Percentiles rank a stretch among this genome's conserved stretches.
Evolutionary conservation across 2,329 filamentous ascomycete species (phyloP).

Genomic region (Ceratocystis albifundus): DNA sequence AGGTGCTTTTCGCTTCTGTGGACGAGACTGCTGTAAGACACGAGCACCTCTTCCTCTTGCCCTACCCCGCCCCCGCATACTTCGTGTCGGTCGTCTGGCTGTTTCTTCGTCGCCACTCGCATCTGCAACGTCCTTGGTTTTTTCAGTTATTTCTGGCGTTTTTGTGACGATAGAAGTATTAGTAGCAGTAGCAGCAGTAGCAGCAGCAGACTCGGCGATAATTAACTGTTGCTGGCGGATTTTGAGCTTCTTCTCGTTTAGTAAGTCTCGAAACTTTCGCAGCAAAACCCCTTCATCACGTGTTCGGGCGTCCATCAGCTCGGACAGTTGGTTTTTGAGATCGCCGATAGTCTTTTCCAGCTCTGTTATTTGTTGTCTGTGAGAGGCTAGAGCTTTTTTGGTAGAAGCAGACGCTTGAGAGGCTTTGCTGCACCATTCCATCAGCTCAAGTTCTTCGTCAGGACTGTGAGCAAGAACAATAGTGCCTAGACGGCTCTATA

Average conservation of each 20-base stretch:
- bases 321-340: slow-evolving; percentile 52
- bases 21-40: slow-evolving; percentile 32
- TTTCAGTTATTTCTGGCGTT: not conserved
- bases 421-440: slow-evolving; percentile 57
- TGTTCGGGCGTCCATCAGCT: slow-evolving; percentile 54
- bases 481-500: slow-evolving; percentile 56
- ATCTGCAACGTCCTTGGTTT: not conserved
- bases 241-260: slow-evolving; percentile 72
- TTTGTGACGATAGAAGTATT: not conserved
- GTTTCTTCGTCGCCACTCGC: not conserved
- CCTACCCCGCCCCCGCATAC: slow-evolving; percentile 7
- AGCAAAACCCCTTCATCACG: slow-evolving; percentile 55
- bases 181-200: not conserved
- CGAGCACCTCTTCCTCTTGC: slow-evolving; percentile 11
- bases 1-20: slow-evolving; percentile 41
- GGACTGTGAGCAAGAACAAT: slow-evolving; percentile 46
- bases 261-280: slow-evolving; percentile 55
- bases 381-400: slow-evolving; percentile 34
- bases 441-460: slow-evolving; percentile 50
- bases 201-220: slow-evolving; percentile 13
- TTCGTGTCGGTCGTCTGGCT: not conserved
- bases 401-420: slow-evolving; percentile 39
- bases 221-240: slow-evolving; percentile 57
- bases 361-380: slow-evolving; percentile 34
- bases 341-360: slow-evolving; percentile 47